Base-by-base conservation (phyloP, 2,329 filamentous ascomycete genomes). In the Neoarthrinium moseri region DNA sequence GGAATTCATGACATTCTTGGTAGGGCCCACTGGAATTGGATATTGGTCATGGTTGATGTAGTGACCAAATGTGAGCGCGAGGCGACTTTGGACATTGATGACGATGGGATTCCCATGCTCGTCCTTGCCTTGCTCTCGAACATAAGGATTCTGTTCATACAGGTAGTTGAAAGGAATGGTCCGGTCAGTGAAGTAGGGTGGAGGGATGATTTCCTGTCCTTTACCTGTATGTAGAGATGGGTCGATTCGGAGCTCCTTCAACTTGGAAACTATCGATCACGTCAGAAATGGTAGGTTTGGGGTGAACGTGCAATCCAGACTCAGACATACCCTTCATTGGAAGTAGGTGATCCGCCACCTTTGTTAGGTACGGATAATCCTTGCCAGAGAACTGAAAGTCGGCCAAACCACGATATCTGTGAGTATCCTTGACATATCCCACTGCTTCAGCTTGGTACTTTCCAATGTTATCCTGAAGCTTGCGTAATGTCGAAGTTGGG, bases 61-160 rank as follows among this genome's bases (percentile, higher is more conserved):
- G 73, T 85, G 69, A 54, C 78, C 66, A 57, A 77, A 66, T n/a
- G 43, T 40, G 22, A 22, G 24, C 53, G 80, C 71, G 67, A 74
- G 35, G 13, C 43, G 33, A 6, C 43, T 35, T 32, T 45, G 43
- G 36, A 65, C 81, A 56, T 68, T 81, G 58, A 67, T 80, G 65
- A 72, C 76, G 51, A 57, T 68, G 51, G 55, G 73, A 20, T 72
- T 71, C 11, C 78, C 80, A 39, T 74, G 24, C 32, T 73, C 76
- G 44, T 83, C 78, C 35, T 77, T 64, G 4, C 72, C 69, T 48
- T 82, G 83, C 44, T 83, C 71, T 41, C 78, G 83, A 21, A 91
- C 86, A 44, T 86, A 86, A 0, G 87, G 81, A 51, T 96, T 96
- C 67, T 96, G 92, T 29, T 87, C 85, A 67, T 95, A 96, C 51